A percentile compares a stretch with the other conserved stretches of the same genome.
phyloP scores from a whole-genome alignment of 768 basidiomycete genomes.

The Mycena filopes region DNA sequence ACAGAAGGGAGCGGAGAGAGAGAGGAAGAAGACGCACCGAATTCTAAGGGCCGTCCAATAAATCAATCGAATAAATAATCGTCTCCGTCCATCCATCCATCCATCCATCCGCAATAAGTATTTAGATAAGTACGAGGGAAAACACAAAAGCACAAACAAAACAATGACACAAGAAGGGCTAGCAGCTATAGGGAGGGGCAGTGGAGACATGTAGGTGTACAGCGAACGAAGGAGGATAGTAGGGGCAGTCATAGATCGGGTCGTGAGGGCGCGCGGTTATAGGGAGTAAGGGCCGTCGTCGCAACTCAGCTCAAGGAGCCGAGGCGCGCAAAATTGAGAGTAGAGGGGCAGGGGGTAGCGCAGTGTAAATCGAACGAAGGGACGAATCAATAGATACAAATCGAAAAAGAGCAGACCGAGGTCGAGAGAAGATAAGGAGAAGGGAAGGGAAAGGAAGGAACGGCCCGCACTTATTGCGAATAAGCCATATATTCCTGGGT shows the following conservation, averaged over 20 bases:
- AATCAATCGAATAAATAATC: conserved; percentile 34
- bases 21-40: conserved; percentile 10
- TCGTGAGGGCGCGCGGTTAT: not conserved
- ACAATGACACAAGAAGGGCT: not conserved
- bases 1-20: not conserved
- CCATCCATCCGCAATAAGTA: conserved; percentile 5
- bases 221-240: not conserved
- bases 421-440: not conserved
- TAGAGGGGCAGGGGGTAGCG: not conserved
- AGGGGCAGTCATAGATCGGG: not conserved
- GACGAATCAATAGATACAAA: not conserved
- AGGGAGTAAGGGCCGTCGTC: not conserved
- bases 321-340: not conserved
- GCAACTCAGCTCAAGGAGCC: too few species aligned
- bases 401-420: not conserved
- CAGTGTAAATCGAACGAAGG: not conserved
- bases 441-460: not conserved
- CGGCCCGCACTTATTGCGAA: conserved; percentile 7
- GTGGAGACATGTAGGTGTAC: not conserved
- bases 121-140: not conserved
- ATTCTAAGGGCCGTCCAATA: conserved; percentile 7
- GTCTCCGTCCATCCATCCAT: conserved; percentile 26
- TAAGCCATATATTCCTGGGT: conserved; percentile 26
- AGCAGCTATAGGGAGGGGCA: conserved; percentile 3
- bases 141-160: too few species aligned